phyloP scores from a whole-genome alignment of 2,329 filamentous ascomycete species.

The Chrysosporium queenslandicum region DNA sequence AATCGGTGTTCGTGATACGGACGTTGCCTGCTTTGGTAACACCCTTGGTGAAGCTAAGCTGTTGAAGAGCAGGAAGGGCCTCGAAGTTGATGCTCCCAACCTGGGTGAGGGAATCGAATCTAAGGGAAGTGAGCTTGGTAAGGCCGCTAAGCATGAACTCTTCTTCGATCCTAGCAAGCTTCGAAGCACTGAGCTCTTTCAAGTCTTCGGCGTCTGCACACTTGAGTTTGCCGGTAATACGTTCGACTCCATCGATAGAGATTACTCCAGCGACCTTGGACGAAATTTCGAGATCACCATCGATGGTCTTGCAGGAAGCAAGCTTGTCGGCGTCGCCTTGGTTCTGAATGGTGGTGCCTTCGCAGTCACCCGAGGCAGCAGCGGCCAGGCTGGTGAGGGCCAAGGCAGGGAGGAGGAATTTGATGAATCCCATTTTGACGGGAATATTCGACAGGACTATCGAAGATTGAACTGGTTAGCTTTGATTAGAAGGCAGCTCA shows the following conservation, averaged over 20 bases:
- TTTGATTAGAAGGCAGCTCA: background rate
- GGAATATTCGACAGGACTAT: conserved; percentile 1
- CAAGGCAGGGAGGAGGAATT: conserved; percentile 48
- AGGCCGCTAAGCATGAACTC: conserved; percentile 60
- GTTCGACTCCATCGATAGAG: conserved; percentile 49
- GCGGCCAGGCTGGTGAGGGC: conserved; percentile 43
- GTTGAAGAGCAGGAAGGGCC: conserved; percentile 56
- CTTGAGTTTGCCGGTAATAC: conserved; percentile 49
- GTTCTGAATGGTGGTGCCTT: conserved; percentile 44
- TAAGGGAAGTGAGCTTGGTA: conserved; percentile 58
- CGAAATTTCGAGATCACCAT: conserved; percentile 58
- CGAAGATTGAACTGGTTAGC: background rate
- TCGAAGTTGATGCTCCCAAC: conserved; percentile 61
- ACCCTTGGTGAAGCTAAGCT: conserved; percentile 51
- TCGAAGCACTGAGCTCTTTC: conserved; percentile 51
- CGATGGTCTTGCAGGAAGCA: conserved; percentile 55
- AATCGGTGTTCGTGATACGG: conserved; percentile 73
- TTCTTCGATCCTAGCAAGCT: conserved; percentile 56
- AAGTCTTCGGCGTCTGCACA: conserved; percentile 50
- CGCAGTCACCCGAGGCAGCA: conserved; percentile 12
- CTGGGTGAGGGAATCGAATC: conserved; percentile 53
- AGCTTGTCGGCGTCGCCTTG: conserved; percentile 54
- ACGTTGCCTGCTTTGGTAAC: conserved; percentile 60
- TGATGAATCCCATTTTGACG: conserved; percentile 43
- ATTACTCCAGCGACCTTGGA: conserved; percentile 48